Base-by-base conservation (phyloP, 2,329 filamentous ascomycete species). In the Mycocentrospora acerina region DNA sequence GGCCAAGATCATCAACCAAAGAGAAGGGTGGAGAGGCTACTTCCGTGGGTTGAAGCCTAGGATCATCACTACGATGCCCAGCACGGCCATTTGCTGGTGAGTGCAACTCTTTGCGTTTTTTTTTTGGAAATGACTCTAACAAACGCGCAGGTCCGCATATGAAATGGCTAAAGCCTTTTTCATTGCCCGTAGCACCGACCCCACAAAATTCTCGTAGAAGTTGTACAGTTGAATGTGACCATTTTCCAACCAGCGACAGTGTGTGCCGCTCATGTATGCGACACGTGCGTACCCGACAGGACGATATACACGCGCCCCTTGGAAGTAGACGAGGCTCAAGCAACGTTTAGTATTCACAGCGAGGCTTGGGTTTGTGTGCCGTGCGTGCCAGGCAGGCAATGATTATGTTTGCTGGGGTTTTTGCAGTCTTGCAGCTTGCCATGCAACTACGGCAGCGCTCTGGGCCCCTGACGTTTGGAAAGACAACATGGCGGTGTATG, bases 61-160 rank as follows among this genome's bases (percentile, higher is more conserved):
- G 60, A 85, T 98, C 32, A 83, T 98, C 47, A 96, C 90, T 9
- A 95, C 93, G 2, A 97, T 97, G 86, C 93, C 93, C 14, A 96
- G 90, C 72, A 98, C 93, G 24, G 93, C 93, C n/a, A 98, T 98
- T 62, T 98, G 93, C 77, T 98, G 93, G 93, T 93, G 66, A 61
- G 77, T 69, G 12, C 9, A 31, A 11, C 14, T 31, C 4, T 22
- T 18, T 5, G 27, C 3, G 2, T n/a, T 19, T 2, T 18, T 10
- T 17, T n/a, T 14, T 15, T 4, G 17, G 17, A 19, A 12, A 12
- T 27, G 17, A 6, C 13, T 32, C 52, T 58, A 37, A 60, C 31
- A 7, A 3, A 15, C 19, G 7, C 10, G n/a, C 44, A 80, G 78
- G 78, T 78, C 78, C 32, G 82, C 80, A 29, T 84, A 84, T 55